Percentiles rank a stretch among this genome's conserved stretches.
Evolutionary conservation across 495 filamentous ascomycete species (phyloP).

Genomic region (Trichoderma reesei): DNA sequence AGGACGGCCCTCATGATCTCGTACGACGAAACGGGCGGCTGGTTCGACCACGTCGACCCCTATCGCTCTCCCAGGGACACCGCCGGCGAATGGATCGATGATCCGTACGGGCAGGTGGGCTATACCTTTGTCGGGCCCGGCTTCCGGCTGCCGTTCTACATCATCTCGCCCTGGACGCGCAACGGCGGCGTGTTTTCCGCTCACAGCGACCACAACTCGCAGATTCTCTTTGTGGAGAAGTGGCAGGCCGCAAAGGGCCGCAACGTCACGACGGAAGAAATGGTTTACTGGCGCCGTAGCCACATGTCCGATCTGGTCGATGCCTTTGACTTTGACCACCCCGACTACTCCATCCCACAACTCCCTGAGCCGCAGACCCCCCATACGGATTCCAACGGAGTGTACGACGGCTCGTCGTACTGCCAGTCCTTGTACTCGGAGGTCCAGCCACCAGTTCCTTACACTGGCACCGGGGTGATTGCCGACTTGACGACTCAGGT

Average conservation of each 20-base stretch:
- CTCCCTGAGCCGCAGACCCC: conserved; percentile 23
- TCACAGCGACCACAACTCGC: conserved; percentile 47
- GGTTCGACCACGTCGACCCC: conserved; percentile 44
- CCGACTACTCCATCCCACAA: conserved; percentile 36
- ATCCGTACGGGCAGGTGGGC: conserved; percentile 38
- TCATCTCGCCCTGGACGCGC: conserved; percentile 49
- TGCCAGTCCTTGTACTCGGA: conserved; percentile 31
- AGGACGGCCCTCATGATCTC: conserved; percentile 43
- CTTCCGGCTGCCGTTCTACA: conserved; percentile 46
- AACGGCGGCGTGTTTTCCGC: conserved; percentile 47
- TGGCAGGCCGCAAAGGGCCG: conserved; percentile 42
- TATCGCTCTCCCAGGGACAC: conserved; percentile 44
- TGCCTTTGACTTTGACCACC: conserved; percentile 43
- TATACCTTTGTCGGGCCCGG: conserved; percentile 43
- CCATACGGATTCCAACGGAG: conserved; percentile 21
- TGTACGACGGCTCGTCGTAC: conserved; percentile 33
- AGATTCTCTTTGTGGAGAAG: conserved; percentile 46
- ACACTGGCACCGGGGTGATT: conserved; percentile 22
- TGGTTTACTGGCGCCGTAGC: conserved; percentile 41
- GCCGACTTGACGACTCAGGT: conserved; percentile 15
- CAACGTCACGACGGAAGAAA: conserved; percentile 38
- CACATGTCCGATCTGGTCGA: conserved; percentile 48
- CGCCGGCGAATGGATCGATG: conserved; percentile 45
- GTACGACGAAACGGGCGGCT: conserved; percentile 48
- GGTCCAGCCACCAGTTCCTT: conserved; percentile 38